Evolutionary conservation across 495 filamentous ascomycete species (phyloP).

Genomic region (Pyronema omphalodes): DNA sequence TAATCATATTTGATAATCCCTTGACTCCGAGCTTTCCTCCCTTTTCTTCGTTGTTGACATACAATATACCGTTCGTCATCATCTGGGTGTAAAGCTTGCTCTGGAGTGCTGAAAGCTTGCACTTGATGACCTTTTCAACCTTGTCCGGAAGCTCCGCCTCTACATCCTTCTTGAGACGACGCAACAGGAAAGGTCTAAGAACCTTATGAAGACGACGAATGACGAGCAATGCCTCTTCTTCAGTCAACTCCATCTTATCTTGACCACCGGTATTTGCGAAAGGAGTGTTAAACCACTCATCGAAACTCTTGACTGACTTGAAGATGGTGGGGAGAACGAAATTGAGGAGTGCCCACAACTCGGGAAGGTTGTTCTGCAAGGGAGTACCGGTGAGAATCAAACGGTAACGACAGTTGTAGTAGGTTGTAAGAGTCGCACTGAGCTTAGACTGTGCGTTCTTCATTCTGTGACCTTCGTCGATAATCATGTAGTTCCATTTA

Average conservation of each 20-base stretch:
- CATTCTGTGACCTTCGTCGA: conserved; percentile 98
- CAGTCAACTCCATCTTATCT: conserved; percentile 93
- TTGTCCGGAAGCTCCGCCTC: conserved; percentile 98
- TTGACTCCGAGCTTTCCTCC: conserved; percentile 89
- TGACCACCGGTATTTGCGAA: conserved; percentile 96
- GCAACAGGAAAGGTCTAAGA: conserved; percentile 85
- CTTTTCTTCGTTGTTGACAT: conserved; percentile 74
- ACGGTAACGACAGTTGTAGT: conserved; percentile 86
- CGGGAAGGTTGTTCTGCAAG: conserved; percentile 88
- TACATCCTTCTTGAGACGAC: conserved; percentile 97
- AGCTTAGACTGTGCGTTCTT: conserved; percentile 97
- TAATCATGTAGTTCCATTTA: conserved; percentile 99
- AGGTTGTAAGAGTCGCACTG: conserved; percentile 80
- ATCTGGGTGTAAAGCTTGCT: conserved; percentile 89
- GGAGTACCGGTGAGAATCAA: conserved; percentile 95
- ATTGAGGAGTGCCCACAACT: conserved; percentile 93
- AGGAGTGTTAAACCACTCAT: conserved; percentile 99
- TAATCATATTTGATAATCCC: conserved; percentile 97
- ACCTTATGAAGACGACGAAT: conserved; percentile 98
- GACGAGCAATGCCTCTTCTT: conserved; percentile 98
- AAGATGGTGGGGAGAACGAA: conserved; percentile 97
- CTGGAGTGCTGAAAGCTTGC: conserved; percentile 90
- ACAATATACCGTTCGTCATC: conserved; percentile 81
- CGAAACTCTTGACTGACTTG: conserved; percentile 97
- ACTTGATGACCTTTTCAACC: conserved; percentile 97